A percentile compares a stretch with the other conserved stretches of the same genome.
Conservation (phyloP, 768 basidiomycete genomes). For the Boletellus ananas region DNA sequence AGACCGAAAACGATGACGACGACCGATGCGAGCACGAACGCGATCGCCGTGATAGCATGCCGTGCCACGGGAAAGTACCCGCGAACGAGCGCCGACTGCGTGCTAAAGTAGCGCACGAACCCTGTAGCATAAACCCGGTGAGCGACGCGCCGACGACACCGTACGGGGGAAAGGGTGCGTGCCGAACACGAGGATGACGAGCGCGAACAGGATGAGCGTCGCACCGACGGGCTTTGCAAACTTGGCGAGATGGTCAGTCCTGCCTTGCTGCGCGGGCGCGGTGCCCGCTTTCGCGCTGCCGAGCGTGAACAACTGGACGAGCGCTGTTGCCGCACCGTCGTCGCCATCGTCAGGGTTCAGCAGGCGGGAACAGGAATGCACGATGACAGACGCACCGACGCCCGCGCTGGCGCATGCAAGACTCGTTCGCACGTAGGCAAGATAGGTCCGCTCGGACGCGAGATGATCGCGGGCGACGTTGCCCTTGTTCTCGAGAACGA, state of each 20-base stretch:
- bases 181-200: slow-evolving; percentile 49
- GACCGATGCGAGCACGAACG: slow-evolving; percentile 37
- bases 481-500: slow-evolving; percentile 53
- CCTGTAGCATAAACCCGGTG: too few relatives aligned
- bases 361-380: neutral
- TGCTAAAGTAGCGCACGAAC: slow-evolving; percentile 47
- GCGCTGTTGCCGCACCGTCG: slow-evolving; percentile 25
- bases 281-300: slow-evolving; percentile 8
- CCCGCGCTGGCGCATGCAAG: slow-evolving; percentile 56
- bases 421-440: slow-evolving; percentile 64
- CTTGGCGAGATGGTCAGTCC: slow-evolving; percentile 11
- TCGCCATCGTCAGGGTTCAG: neutral
- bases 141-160: neutral
- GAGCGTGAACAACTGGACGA: slow-evolving; percentile 53
- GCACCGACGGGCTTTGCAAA: slow-evolving; percentile 54
- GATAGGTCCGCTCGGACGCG: slow-evolving; percentile 59
- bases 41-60: slow-evolving; percentile 39
- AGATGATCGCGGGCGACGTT: slow-evolving; percentile 64
- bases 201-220: slow-evolving; percentile 41
- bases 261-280: neutral
- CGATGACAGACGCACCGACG: slow-evolving; percentile 43
- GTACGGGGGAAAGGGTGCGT: slow-evolving; percentile 6
- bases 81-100: slow-evolving; percentile 47
- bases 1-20: slow-evolving; percentile 44
- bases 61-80: slow-evolving; percentile 57